A percentile compares a stretch with the other conserved stretches of the same genome.
Evolutionary conservation across 768 basidiomycete species (phyloP).

Genomic region (Galerina sulciceps): DNA sequence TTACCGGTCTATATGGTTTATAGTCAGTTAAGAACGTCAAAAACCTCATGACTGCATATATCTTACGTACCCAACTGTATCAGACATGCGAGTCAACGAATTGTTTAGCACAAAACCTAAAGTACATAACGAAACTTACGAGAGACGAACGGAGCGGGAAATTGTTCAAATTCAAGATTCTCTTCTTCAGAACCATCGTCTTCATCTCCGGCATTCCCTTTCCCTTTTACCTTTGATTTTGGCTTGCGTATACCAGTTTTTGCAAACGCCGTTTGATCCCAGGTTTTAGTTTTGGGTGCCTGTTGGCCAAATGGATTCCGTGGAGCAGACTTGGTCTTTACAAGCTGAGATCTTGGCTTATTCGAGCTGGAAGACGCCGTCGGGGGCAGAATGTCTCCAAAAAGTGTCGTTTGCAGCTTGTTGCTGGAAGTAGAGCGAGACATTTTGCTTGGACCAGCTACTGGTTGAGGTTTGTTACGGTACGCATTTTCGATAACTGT

Average conservation of each 20-base stretch:
- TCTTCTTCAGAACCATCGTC: slow-evolving; percentile 63
- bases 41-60: background rate
- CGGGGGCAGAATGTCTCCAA: slow-evolving; percentile 58
- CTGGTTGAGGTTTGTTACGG: slow-evolving; percentile 39
- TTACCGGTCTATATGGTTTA: slow-evolving; percentile 13
- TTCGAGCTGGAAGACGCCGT: slow-evolving; percentile 33
- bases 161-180: slow-evolving; percentile 76
- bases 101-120: background rate
- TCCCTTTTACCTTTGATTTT: slow-evolving; percentile 58
- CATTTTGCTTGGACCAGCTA: slow-evolving; percentile 44
- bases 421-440: slow-evolving; percentile 34
- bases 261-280: slow-evolving; percentile 91
- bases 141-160: slow-evolving; percentile 77
- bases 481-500: slow-evolving; percentile 53
- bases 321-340: slow-evolving; percentile 46
- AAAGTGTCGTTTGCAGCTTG: slow-evolving; percentile 68
- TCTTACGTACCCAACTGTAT: slow-evolving; percentile 56
- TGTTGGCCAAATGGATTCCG: slow-evolving; percentile 56
- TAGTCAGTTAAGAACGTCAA: background rate
- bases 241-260: slow-evolving; percentile 68
- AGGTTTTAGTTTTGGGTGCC: slow-evolving; percentile 74
- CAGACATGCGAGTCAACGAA: background rate
- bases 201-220: slow-evolving; percentile 44
- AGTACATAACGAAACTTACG: slow-evolving; percentile 45
- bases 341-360: slow-evolving; percentile 39